Base-by-base conservation (phyloP, 2,329 filamentous ascomycete species). In the Botrytis sinoallii region DNA sequence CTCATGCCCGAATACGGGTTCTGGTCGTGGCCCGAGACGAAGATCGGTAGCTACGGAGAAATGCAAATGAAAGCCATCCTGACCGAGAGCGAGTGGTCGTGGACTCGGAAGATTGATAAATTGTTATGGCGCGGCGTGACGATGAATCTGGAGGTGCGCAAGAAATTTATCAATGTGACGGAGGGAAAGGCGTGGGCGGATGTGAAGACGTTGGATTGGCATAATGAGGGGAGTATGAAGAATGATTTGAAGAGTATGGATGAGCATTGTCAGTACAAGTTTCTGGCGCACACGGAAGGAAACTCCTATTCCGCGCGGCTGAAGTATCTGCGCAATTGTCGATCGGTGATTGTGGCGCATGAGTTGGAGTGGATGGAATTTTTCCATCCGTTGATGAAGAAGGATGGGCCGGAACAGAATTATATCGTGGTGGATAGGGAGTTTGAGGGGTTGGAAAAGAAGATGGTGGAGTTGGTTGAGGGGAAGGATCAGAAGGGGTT, bases 1-100 rank as follows among this genome's bases (percentile, higher is more conserved):
- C 79, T 86, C 16, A 85, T 88, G 81, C 86, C 86, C 75, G 87
- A 86, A 82, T 90, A 86, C 82, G 84, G 83, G 76, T 87, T 84
- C 81, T 88, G 84, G 84, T 83, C 84, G 18, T 88, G 86, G 86
- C 81, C 84, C 38, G 82, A 86, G 66, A 85, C 83, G 74, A 85
- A 85, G 82, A 85, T 85, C 79, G 83, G 82, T 9, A 85, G 84
- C 22, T 79, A 86, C 32, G 74, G 79, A 8, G 81, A 82, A 67
- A 85, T 84, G 0, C 78, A 83, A 0, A 48, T 55, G 0, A 81
- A 82, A 69, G 84, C 86, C 61, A 38, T 79, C 6, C 32, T 40
- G 0, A 75, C 86, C 59, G 85, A 87, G 68, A 60, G 72, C 1
- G 48, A 52, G 1, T 25, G 78, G 12, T 68, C 75, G 0, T 80